phyloP scores from a whole-genome alignment of 768 basidiomycete genomes.

The Lactifluus pinguis region DNA sequence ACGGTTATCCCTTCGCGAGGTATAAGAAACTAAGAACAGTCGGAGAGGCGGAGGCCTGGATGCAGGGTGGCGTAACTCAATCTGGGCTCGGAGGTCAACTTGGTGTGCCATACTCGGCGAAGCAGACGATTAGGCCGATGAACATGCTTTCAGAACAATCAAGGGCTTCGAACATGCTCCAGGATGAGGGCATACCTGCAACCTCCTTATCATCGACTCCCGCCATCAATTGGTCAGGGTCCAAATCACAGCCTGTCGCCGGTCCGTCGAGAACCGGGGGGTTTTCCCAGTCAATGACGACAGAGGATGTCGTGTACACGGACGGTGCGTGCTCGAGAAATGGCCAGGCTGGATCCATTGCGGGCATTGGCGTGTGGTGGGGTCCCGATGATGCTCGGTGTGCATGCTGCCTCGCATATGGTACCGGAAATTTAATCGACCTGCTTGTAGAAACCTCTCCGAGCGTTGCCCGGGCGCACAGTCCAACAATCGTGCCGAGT shows the following conservation, averaged over 20 bases:
- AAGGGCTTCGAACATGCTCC: neutral
- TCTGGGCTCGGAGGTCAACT: neutral
- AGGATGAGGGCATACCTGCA: neutral
- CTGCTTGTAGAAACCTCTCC: constrained; percentile 55
- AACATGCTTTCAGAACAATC: neutral
- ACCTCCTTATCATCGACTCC: neutral
- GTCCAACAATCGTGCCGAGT: constrained; percentile 84
- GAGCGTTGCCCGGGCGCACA: constrained; percentile 79
- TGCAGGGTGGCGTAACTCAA: constrained; percentile 19
- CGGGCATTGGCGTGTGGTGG: constrained; percentile 91
- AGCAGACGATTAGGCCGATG: neutral
- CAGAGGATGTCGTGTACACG: constrained; percentile 56
- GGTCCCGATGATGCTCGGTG: constrained; percentile 56
- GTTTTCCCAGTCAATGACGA: constrained; percentile 22
- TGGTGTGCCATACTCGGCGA: neutral
- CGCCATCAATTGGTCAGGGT: neutral
- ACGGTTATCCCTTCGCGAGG: constrained; percentile 49
- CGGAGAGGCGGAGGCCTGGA: constrained; percentile 52
- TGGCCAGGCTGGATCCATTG: constrained; percentile 54
- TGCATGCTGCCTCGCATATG: constrained; percentile 11
- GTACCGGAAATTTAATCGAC: neutral
- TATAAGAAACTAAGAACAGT: constrained; percentile 59
- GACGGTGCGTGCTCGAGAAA: constrained; percentile 88
- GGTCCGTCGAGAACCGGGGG: neutral
- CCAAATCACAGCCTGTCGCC: neutral